Base-by-base conservation (phyloP, 352 stramenopile species). In the Pythium oligandrum region DNA sequence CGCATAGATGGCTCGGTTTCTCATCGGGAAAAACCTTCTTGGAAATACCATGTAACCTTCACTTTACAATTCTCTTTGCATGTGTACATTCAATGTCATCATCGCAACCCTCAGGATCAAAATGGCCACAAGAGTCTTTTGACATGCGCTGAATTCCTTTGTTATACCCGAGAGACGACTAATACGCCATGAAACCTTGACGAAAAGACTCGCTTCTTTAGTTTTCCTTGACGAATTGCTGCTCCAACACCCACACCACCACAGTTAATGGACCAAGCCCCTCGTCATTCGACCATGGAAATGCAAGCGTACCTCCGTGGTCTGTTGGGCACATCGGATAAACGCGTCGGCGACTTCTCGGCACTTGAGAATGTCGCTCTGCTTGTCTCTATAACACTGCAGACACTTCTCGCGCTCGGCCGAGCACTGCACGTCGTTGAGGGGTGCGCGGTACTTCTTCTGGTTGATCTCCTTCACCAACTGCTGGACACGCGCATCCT, bases 331-430 rank as follows among this genome's bases (percentile, higher is more conserved):
- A 64, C 83, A 94, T 37, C 72, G 81, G 46, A 89, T 68, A 48
- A 94, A 94, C 53, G 83, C 83, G 53, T 94, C 83, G 44, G 83
- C 80, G 55, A 94, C 77, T 67, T 94, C 75, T 73, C 89, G 88
- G 73, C 83, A 94, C 61, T 83, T 70, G 51, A 94, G 77, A 42
- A 94, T 58, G 66, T 92, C 67, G 57, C 67, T 79, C 60, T 83
- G 68, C 61, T 88, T 78, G 73, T 90, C 78, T 75, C 73, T 78
- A 85, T 94, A 94, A 69, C 83, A 94, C 64, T 91, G 69, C 70
- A 94, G 75, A 51, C 79, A 91, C 51, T 79, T 78, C 37, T 91
- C 75, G 11, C 81, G 81, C 64, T 92, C 83, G 10, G 68, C 17
- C 45, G 81, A 78, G 66, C 83, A 94, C 70, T 92, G 78, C 49